A percentile compares a stretch with the other conserved stretches of the same genome.
phyloP scores from a whole-genome alignment of 2,329 filamentous ascomycete genomes.

The Aspergillus udagawae region DNA sequence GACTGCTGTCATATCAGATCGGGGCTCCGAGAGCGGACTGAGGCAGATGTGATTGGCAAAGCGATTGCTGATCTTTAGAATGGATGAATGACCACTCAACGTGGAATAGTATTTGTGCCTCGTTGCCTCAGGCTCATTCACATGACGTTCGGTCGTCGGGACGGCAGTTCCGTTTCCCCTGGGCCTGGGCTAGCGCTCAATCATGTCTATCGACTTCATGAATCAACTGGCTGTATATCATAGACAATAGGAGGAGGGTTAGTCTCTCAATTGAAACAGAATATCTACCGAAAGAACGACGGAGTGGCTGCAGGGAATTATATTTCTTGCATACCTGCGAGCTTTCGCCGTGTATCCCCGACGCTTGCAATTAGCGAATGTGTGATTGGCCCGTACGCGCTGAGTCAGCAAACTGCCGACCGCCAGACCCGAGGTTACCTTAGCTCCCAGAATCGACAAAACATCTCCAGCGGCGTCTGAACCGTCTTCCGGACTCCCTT shows the following conservation, averaged over 20 bases:
- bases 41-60: neutral
- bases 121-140: neutral
- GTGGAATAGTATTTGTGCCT: neutral
- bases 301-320: conserved; percentile 5
- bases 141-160: neutral
- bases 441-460: conserved; percentile 17
- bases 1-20: neutral
- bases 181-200: neutral
- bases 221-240: neutral
- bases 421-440: conserved; percentile 35
- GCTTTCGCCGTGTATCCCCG: conserved; percentile 34
- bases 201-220: neutral
- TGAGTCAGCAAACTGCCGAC: conserved; percentile 32
- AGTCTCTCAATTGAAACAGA: neutral
- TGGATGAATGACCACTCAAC: neutral
- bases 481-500: conserved; percentile 16
- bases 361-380: conserved; percentile 33
- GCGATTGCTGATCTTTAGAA: neutral
- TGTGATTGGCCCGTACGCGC: conserved; percentile 25
- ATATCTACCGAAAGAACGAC: neutral
- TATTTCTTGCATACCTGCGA: conserved; percentile 3
- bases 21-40: neutral
- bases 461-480: conserved; percentile 18
- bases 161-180: neutral
- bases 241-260: neutral